Base-by-base conservation (phyloP, 352 stramenopile species). In the Globisporangium spinosum region DNA sequence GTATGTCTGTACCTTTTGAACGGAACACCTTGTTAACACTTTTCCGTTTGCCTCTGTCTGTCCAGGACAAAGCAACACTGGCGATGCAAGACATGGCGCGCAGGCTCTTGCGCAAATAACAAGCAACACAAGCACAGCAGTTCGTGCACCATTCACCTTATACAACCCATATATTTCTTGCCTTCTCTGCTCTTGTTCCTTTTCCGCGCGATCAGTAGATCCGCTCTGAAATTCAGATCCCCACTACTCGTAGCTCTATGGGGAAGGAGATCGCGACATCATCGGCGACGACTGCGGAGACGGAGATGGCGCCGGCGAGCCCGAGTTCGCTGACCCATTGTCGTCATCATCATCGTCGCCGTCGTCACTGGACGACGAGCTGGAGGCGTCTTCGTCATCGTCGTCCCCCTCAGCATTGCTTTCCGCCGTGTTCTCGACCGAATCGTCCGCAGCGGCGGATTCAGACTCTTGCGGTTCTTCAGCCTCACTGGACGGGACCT, bases 291-390 rank as follows among this genome's bases (percentile, higher is more conserved):
- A 82, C 54, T 80, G 72, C 1, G 84, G 81, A 5, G 81, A 89
- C 15, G 69, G 70, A 15, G 79, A 87, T 27, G 69, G 77, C 34
- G 76, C 70, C 20, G 84, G 81, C 13, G 87, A 88, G 25, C 78
- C 82, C 45, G 84, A 89, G 64, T 89, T 84, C 13, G 72, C 80
- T 8, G 83, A 92, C 15, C 64, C 84, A n/a, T 84, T 81, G 38
- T 70, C 83, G 13, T 86, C 81, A 25, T 69, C 64, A 13, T 70
- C 56, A 32, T 69, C 65, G 7, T 63, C 58, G 13, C 80, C 78
- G 29, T 82, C 75, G n/a, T 76, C 79, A 13, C 64, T 78, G 38
- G 51, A 77, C 62, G 59, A 76, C 45, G 57, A 73, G 75, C 68
- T 67, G 15, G 76, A 87, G 20, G 84, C 78, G 9, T 70, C 80